Evolutionary conservation across 495 filamentous ascomycete genomes (phyloP), one percentile per base, ranked within the genome.

Genomic region (Penicillium bialowiezense): DNA sequence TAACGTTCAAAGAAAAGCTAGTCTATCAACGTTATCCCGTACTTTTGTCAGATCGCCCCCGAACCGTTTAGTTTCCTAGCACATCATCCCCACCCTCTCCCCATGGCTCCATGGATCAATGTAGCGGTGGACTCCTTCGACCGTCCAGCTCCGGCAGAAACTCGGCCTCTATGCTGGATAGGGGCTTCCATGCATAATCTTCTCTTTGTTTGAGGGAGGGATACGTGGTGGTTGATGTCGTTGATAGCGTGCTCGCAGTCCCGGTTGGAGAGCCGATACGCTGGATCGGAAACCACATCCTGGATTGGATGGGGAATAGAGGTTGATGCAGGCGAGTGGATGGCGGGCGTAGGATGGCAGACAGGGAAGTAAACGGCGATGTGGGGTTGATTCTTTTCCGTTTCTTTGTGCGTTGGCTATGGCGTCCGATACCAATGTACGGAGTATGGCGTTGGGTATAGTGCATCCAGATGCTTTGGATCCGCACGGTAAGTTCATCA

Each of bases 371-470:
- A 32, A 32, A 32, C 29, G 29, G 10, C 7, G 29, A 32, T 31
- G 7, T 34, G 41, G 29, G 10, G 3, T 14, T 34, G 10, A 3
- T 17, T 43, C 5, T 40, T 5, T 9, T 28, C 4, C n/a, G 0
- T 21, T 40, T 45, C 31, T 45, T 45, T 34, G 20, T 45, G 8
- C 20, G 43, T 21, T 45, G 43, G 32, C 43, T 32, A 12, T 12
- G 29, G 29, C 24, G 24, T 28, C 24, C 9, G 24, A 9, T 9
- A 9, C 9, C 15, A 7, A 3, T 9, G 29, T 10, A 21, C 15
- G 7, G 23, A 24, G 20, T 39, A 20, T 10, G 7, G 37, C 19
- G 14, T 24, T 24, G 37, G n/a, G 36, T 19, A 40, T 23, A 26
- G 23, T 24, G n/a, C n/a, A n/a, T 40, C 14, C 2, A n/a, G 17